phyloP scores from a whole-genome alignment of 1,284 basidiomycete species.

The Cutaneotrichosporon sp. region DNA sequence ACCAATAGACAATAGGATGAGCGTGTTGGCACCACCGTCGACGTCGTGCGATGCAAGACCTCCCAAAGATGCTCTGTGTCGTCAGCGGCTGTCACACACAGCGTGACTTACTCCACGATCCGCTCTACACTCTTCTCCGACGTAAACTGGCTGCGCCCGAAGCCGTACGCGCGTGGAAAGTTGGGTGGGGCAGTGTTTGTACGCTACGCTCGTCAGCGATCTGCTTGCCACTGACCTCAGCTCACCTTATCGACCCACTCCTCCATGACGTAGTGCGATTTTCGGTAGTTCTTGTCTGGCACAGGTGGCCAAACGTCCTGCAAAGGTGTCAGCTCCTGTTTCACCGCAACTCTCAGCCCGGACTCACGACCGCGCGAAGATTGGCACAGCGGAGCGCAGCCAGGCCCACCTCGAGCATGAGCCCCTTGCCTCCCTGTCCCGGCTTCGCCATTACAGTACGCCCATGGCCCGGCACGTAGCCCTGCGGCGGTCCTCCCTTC shows the following conservation, averaged over 20 bases:
- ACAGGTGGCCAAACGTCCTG: conserved; percentile 75
- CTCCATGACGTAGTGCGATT: conserved; percentile 70
- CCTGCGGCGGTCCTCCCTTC: conserved; percentile 53
- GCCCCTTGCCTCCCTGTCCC: conserved; percentile 44
- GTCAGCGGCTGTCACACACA: background rate
- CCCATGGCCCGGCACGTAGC: conserved; percentile 45
- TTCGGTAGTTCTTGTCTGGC: conserved; percentile 72
- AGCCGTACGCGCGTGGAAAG: conserved; percentile 49
- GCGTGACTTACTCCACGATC: conserved; percentile 56
- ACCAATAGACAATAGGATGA: conserved; percentile 71
- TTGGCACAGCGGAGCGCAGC: conserved; percentile 69
- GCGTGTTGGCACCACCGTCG: conserved; percentile 63
- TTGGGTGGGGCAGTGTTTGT: conserved; percentile 40
- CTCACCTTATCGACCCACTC: conserved; percentile 74
- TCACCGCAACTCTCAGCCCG: background rate
- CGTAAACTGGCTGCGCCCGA: conserved; percentile 69
- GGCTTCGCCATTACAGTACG: conserved; percentile 29
- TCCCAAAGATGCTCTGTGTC: conserved; percentile 58
- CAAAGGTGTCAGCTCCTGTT: background rate
- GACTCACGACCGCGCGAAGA: conserved; percentile 57
- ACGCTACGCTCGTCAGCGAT: conserved; percentile 22
- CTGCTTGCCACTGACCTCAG: background rate
- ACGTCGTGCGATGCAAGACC: conserved; percentile 68
- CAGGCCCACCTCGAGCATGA: conserved; percentile 72
- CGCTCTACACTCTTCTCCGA: conserved; percentile 63